Base-by-base conservation (phyloP, 2,329 filamentous ascomycete genomes). In the Dendrostoma leiphaemia region DNA sequence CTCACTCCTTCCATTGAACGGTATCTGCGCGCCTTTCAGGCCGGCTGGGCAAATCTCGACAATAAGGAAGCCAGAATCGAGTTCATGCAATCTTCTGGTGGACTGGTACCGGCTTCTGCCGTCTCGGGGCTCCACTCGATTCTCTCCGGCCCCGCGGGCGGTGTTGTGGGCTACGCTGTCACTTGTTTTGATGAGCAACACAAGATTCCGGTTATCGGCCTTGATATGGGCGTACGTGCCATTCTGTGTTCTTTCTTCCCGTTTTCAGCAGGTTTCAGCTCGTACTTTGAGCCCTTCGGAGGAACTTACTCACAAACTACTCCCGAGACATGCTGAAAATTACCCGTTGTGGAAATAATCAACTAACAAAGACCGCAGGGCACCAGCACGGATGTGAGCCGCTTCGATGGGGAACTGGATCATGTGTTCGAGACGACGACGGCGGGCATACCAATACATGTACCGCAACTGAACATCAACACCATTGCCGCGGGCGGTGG, bases 51-150 rank as follows among this genome's bases (percentile, higher is more conserved):
- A 53, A 89, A 90, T 9, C 73, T 95, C 0, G 69, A 76, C 4
- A 88, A 81, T 62, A 34, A 26, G n/a, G 86, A 85, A 10, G 88
- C 90, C 6, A 78, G 90, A 55, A 95, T 91, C 70, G 90, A 95
- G 65, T 94, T 95, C 62, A 95, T 94, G 90, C 90, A 94, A 67
- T 90, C 86, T 3, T 88, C 91, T 58, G 52, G 52, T 7, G 47
- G 48, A 4, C 43, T 56, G 8, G 52, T 50, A 13, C 44, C 45
- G 12, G 29, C 46, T 2, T 28, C 35, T 2, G 23, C 35, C 6
- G 28, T 54, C 6, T 50, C 45, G 8, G 52, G 52, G 10, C 47
- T 54, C 7, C 45, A 48, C 29, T 48, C 52, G 12, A 54, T 54
- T 26, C 46, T 54, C n/a, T 54, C 52, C 2, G 52, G 52, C 2